Evolutionary conservation across 768 basidiomycete genomes (phyloP).

Genomic region (Jaapia argillacea): DNA sequence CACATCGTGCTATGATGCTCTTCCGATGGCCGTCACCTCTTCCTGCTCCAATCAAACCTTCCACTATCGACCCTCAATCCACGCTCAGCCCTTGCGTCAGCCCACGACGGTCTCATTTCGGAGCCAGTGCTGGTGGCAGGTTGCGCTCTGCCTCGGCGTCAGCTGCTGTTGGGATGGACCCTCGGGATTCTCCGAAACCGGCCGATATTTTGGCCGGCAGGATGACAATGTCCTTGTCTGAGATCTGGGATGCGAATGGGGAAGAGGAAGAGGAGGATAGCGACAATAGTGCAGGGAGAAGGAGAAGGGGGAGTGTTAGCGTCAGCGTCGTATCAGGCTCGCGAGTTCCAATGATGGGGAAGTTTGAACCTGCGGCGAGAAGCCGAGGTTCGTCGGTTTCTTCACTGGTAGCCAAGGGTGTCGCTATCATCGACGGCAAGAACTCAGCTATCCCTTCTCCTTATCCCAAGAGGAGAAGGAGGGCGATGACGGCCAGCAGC

Average conservation of each 20-base stretch:
- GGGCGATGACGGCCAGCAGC: neutral
- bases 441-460: constrained; percentile 2
- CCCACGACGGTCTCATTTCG: too few relatives aligned
- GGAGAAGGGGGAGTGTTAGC: constrained; percentile 31
- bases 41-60: constrained; percentile 22
- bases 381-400: too few relatives aligned
- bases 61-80: constrained; percentile 59
- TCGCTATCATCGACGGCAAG: constrained; percentile 1
- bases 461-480: constrained; percentile 1
- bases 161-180: too few relatives aligned
- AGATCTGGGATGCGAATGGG: too few relatives aligned
- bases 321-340: constrained; percentile 17
- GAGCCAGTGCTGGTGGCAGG: constrained; percentile 1
- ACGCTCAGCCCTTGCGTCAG: constrained; percentile 46
- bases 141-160: constrained; percentile 19
- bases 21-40: constrained; percentile 57
- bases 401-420: too few relatives aligned
- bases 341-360: constrained; percentile 27
- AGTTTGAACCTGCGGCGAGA: constrained; percentile 16
- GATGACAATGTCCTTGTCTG: constrained; percentile 27
- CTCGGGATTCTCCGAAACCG: constrained; percentile 25
- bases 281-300: constrained; percentile 24
- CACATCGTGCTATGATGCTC: constrained; percentile 63
- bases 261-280: neutral
- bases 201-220: constrained; percentile 61